Base-by-base conservation (phyloP, 2,329 filamentous ascomycete genomes). In the Trematosphaeria pertusa region DNA sequence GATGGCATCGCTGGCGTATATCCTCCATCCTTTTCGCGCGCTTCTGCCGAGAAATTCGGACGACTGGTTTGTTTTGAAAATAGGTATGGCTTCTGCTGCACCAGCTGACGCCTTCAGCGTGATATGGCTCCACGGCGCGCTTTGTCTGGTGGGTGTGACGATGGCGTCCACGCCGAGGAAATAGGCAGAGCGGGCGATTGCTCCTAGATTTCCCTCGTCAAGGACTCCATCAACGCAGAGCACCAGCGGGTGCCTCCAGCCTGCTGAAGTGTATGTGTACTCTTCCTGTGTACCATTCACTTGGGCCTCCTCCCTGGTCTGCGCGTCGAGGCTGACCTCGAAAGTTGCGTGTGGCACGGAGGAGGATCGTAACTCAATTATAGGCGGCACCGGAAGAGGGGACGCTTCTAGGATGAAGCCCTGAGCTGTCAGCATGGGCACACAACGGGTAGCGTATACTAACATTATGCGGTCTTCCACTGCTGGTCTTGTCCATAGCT, bases 161-260 rank as follows among this genome's bases (percentile, higher is more conserved):
- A 99, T 83, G 4, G 89, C 92, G 44, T 92, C 89, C 5, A 90
- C 87, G 17, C 93, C 93, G n/a, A 97, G 82, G 70, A 94, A 97
- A 63, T 90, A 88, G 2, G 91, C 91, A 5, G 90, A 90, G 26
- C 94, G 88, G 33, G 97, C 80, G 49, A 97, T 93, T 17, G 87
- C 91, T 32, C 94, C 94, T 1, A 97, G 77, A 65, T 99, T 99
- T 19, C 90, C 91, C 0, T 91, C 88, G 64, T 99, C 93, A 8
- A 91, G 75, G 46, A 95, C 86, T 43, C 87, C 83, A 58, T 94
- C 87, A 2, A 94, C 76, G 22, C 93, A 74, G 1, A 95, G 75
- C 7, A 95, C 78, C 21, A 95, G 78, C 0, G 90, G 90, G 39
- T 86, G 82, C 43, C 83, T 76, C 59, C 73, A 77, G 3, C 69